Evolutionary conservation across 164 flowering plant species (phyloP), one percentile per base, ranked within the genome.

Genomic region (Saururus chinensis): DNA sequence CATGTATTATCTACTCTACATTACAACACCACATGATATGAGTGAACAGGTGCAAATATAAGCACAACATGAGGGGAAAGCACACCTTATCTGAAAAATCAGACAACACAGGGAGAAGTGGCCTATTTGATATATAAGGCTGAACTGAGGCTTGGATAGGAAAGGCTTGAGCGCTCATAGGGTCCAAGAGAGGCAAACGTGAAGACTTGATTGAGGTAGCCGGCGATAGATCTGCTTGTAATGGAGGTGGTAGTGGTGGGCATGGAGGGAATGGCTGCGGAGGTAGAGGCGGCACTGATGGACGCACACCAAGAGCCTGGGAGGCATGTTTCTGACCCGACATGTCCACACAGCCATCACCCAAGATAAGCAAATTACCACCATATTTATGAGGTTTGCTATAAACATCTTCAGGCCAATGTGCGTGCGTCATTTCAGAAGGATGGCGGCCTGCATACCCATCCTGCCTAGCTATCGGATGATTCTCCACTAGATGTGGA

Each of bases 271-370:
- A 74, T 63, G 96, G 87, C 23, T 84, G 86, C 4, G 88, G 88
- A 1, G 87, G 88, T 55, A 83, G 71, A 56, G 80, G 69, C 20
- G 92, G 88, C 59, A 79, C 75, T 11, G 91, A 85, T 61, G 89
- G 84, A 64, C 66, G 84, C 17, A 68, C 59, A 37, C 56, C 67
- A 70, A 61, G 70, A n/a, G n/a, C n/a, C n/a, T n/a, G n/a, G n/a
- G n/a, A n/a, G n/a, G n/a, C n/a, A n/a, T n/a, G n/a, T n/a, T n/a
- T n/a, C n/a, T n/a, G n/a, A n/a, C n/a, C n/a, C n/a, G n/a, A n/a
- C n/a, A n/a, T n/a, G n/a, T n/a, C n/a, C n/a, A n/a, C n/a, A n/a
- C n/a, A n/a, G n/a, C 60, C 60, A 62, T 53, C 61, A 56, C 22
- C 57, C 40, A 65, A 68, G 13, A 63, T 48, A 60, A 57, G 19